These are phyloP conservation scores for Beta vulgaris DNA, from an alignment of 148 eudicot species.

Conservation along the genomic window DNA sequence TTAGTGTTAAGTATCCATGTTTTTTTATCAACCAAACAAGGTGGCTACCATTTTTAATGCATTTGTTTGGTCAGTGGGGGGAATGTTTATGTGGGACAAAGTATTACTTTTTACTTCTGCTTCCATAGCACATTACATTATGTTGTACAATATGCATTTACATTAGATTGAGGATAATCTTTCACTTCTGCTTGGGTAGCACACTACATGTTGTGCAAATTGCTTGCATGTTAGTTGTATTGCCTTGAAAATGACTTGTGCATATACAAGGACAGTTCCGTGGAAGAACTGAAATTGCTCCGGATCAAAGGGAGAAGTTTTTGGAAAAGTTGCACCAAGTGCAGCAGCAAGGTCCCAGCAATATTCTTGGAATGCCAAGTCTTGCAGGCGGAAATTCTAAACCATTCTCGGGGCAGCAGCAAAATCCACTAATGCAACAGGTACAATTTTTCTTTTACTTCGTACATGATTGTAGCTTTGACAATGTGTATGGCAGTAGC, in stretches of 20 bases:
- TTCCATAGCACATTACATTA: neutral
- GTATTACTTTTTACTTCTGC: neutral
- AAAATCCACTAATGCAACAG: conserved; percentile 81
- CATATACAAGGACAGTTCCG: conserved; percentile 68
- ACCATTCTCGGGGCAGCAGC: conserved; percentile 82
- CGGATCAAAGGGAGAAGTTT: conserved; percentile 93
- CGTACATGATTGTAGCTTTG: neutral
- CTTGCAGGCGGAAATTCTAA: conserved; percentile 72
- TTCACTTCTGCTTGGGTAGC: neutral
- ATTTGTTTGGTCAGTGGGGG: too few relatives aligned
- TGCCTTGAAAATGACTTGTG: neutral
- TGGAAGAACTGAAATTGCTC: conserved; percentile 95
- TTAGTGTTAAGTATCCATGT: neutral
- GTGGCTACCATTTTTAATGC: too few relatives aligned
- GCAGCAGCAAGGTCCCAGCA: conserved; percentile 84
- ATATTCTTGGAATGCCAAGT: conserved; percentile 68
- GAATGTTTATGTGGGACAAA: neutral
- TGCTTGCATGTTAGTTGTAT: neutral
- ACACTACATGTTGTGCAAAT: neutral
- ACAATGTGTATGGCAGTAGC: neutral
- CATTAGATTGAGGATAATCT: neutral
- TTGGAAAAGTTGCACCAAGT: conserved; percentile 81
- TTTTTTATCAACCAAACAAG: neutral
- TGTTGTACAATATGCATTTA: neutral
- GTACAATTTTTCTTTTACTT: conserved; percentile 30